These are phyloP conservation scores for Anthracocystis panici-leucophaei DNA, from an alignment of 1,284 basidiomycete genomes.

Conservation along the genomic window DNA sequence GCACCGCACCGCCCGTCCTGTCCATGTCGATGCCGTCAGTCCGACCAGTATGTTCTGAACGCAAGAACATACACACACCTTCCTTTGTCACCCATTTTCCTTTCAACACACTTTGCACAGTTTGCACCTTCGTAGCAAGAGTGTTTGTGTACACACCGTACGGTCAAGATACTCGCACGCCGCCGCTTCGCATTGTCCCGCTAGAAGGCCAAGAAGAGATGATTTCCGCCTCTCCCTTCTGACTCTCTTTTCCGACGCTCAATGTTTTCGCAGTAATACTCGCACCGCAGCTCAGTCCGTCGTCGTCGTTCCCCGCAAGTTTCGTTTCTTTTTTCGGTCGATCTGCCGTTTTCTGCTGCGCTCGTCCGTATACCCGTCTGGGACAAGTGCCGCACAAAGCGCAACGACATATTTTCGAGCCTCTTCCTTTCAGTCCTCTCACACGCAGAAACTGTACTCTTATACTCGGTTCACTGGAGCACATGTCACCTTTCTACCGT, in stretches of 20 bases:
- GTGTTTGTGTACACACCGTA: constrained; percentile 15
- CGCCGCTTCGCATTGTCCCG: constrained; percentile 17
- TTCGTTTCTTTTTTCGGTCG: background rate
- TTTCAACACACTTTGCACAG: background rate
- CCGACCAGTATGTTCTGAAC: background rate
- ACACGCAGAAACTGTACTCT: constrained; percentile 36
- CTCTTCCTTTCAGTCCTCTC: background rate
- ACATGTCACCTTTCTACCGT: constrained; percentile 9
- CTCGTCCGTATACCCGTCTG: constrained; percentile 2
- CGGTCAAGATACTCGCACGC: constrained; percentile 50
- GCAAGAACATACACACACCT: background rate
- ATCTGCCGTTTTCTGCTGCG: background rate
- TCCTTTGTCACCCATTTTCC: background rate
- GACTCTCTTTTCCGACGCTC: constrained; percentile 12
- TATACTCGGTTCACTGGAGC: constrained; percentile 49
- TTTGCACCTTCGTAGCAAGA: background rate
- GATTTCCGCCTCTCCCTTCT: constrained; percentile 4
- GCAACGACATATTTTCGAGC: background rate
- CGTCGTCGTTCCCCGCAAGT: background rate
- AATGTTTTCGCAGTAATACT: constrained; percentile 35
- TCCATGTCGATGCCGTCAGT: too few relatives aligned
- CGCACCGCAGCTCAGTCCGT: constrained; percentile 34
- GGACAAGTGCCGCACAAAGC: background rate
- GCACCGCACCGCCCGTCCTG: too few relatives aligned
- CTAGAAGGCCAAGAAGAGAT: constrained; percentile 25